These are phyloP conservation scores for Sordariomycetes sp. DNA, from an alignment of 2,329 filamentous ascomycete species.

Conservation along the genomic window DNA sequence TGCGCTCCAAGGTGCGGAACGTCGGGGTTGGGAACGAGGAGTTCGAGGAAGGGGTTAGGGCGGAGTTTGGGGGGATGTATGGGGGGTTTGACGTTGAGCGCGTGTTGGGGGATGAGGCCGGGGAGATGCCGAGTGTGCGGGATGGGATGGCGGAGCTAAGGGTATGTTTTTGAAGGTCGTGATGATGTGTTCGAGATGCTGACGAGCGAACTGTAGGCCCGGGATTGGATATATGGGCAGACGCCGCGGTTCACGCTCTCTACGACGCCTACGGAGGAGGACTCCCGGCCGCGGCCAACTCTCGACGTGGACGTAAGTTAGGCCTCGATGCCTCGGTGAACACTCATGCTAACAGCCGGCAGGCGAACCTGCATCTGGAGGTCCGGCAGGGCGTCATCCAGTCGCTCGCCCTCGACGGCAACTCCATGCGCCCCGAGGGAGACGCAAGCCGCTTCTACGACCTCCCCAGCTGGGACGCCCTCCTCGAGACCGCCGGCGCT, in stretches of 20 bases:
- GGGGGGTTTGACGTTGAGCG: constrained; percentile 30
- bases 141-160: constrained; percentile 53
- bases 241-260: constrained; percentile 75
- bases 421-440: neutral
- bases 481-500: constrained; percentile 3
- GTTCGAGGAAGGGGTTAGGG: constrained; percentile 46
- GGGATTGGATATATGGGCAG: constrained; percentile 72
- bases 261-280: constrained; percentile 45
- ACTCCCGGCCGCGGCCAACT: constrained; percentile 43
- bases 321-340: neutral
- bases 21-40: constrained; percentile 42
- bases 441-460: constrained; percentile 6
- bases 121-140: constrained; percentile 37
- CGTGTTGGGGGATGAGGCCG: constrained; percentile 31
- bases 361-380: constrained; percentile 20
- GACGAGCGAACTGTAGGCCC: constrained; percentile 30
- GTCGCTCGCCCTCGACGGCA: constrained; percentile 16
- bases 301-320: constrained; percentile 33
- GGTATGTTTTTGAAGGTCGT: constrained; percentile 27
- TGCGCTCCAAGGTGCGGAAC: constrained; percentile 76
- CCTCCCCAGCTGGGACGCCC: constrained; percentile 4
- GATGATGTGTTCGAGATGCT: neutral
- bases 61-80: constrained; percentile 61
- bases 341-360: neutral
- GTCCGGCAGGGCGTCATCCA: constrained; percentile 25